Percentiles rank a stretch among this genome's conserved stretches.
These are phyloP conservation scores for Jacaranda copaia DNA, from an alignment of 257 asterid species.

Conservation along the genomic window DNA sequence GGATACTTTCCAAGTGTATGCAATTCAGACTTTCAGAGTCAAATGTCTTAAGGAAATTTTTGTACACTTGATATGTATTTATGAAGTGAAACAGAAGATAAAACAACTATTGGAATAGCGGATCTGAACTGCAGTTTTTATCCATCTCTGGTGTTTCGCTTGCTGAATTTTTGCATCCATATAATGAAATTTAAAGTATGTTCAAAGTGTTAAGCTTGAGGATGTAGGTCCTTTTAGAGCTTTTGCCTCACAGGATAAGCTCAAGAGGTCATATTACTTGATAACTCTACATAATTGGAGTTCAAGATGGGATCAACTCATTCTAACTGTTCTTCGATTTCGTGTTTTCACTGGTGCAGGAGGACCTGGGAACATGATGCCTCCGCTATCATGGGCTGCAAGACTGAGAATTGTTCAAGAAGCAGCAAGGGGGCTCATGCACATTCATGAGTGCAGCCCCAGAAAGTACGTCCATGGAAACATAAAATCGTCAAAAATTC, in stretches of 20 bases:
- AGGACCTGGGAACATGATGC: slow-evolving; percentile 63
- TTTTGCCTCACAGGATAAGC: too few relatives aligned
- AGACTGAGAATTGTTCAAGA: slow-evolving; percentile 77
- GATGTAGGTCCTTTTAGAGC: too few relatives aligned
- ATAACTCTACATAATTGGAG: neutral
- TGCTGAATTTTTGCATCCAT: neutral
- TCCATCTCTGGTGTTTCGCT: neutral
- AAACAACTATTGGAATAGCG: too few relatives aligned
- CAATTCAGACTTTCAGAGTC: too few relatives aligned
- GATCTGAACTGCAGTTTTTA: neutral
- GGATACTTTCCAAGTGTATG: too few relatives aligned
- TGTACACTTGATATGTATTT: too few relatives aligned
- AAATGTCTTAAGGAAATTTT: too few relatives aligned
- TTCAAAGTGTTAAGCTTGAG: too few relatives aligned
- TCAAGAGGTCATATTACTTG: too few relatives aligned
- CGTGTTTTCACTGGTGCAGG: slow-evolving; percentile 48
- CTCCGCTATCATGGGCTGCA: slow-evolving; percentile 72
- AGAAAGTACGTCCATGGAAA: slow-evolving; percentile 76
- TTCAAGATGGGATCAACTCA: neutral
- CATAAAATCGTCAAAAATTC: slow-evolving; percentile 82
- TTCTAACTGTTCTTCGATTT: neutral
- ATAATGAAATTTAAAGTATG: too few relatives aligned
- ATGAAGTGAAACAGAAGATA: too few relatives aligned
- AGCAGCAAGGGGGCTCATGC: slow-evolving; percentile 64
- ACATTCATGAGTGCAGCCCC: slow-evolving; percentile 92